Evolutionary conservation across 2,329 filamentous ascomycete genomes (phyloP), one percentile per base, ranked within the genome.

Genomic region (Paecilomyces variotii): DNA sequence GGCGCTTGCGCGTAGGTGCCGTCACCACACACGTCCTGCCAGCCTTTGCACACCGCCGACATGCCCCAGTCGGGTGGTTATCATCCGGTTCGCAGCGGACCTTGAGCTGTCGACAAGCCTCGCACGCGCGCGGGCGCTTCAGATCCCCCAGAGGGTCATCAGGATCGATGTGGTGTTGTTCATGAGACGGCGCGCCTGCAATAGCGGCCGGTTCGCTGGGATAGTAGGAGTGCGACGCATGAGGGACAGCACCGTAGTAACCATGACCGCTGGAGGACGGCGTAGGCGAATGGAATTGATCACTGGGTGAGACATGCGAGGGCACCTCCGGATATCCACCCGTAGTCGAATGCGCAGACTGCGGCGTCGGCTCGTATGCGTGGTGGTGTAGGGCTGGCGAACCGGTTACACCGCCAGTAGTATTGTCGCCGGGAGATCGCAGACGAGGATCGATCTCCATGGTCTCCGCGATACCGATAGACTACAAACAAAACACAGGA

Each of bases 81-180:
- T 81, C 79, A 64, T 91, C 87, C 26, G 88, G 87, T 68, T 96
- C 91, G 76, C 91, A 96, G 64, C 90, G 88, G 60, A 96, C 91
- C 72, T 91, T 91, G 56, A 91, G 78, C 26, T 85, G 84, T 53
- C 88, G 85, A 69, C 88, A 91, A 2, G 87, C 85, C 70, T 91
- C 88, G 72, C 88, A 91, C 34, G 88, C 88, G 28, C 88, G 82
- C 3, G 85, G 81, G 58, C 88, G 84, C 72, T 88, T 90, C 34
- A 83, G 76, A 50, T 88, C 86, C 32, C 65, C 61, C 6, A 68
- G 64, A 9, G 63, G 58, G 57, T 72, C 65, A 39, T 65, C 64
- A 3, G 63, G 60, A 27, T 68, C 64, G n/a, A 57, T 10, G 7
- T 52, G 30, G 7, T 52, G 30, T 10, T 32, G 27, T 3, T 61